Conservation (phyloP, 2,329 filamentous ascomycete genomes). For the Tolypocladium sp. region DNA sequence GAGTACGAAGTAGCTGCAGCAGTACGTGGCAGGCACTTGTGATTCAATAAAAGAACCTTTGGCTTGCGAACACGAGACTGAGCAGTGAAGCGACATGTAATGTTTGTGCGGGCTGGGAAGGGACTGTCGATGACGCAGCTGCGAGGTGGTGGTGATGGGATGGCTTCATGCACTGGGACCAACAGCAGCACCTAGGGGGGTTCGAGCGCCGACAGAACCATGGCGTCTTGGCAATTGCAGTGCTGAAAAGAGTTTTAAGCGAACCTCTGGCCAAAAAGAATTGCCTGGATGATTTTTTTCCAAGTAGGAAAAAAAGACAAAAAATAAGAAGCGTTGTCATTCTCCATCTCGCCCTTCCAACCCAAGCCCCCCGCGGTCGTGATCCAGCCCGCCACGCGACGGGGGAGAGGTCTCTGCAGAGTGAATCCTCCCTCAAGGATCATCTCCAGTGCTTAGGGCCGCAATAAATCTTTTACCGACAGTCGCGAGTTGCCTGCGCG, state of each 20-base stretch:
- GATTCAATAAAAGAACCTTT: background rate
- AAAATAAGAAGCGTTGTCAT: conserved; percentile 36
- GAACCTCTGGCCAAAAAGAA: too few relatives aligned
- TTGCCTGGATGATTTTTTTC: background rate
- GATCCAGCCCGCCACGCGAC: conserved; percentile 61
- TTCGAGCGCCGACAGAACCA: background rate
- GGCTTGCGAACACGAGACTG: background rate
- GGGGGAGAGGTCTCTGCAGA: conserved; percentile 64
- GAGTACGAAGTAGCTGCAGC: background rate
- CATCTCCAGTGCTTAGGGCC: conserved; percentile 60
- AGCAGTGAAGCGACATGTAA: background rate
- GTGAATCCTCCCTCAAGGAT: conserved; percentile 64
- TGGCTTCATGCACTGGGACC: conserved; percentile 3
- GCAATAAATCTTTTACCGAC: conserved; percentile 29
- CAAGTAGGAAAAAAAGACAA: conserved; percentile 14
- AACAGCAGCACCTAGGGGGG: background rate
- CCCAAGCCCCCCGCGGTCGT: conserved; percentile 55
- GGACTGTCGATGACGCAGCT: background rate
- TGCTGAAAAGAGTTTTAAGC: too few relatives aligned
- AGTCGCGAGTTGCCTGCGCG: conserved; percentile 58
- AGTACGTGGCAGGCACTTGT: background rate
- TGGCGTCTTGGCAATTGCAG: background rate
- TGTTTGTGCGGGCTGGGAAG: background rate
- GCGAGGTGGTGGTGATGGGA: conserved; percentile 3
- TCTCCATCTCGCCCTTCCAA: conserved; percentile 45